Evolutionary conservation across 2,329 filamentous ascomycete species (phyloP), one percentile per base, ranked within the genome.

Genomic region (Fusarium tanahbumbuense): DNA sequence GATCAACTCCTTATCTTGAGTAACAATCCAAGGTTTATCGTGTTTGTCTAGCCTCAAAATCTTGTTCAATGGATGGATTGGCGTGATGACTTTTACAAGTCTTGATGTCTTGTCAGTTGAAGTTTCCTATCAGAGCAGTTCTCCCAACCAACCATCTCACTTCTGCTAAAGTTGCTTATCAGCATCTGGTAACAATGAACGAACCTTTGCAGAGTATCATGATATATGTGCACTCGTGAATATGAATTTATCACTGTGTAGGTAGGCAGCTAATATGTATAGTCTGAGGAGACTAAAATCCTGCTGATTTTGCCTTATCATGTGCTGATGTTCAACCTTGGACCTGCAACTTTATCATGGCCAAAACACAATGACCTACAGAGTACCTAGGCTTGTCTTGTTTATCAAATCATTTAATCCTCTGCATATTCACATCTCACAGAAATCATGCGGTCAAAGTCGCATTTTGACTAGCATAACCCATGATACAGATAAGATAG

Each of bases 371-470:
- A 41, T 28, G 34, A 22, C 13, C 23, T 28, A 28, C 27, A 11
- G 27, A 28, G 27, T 28, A 28, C 12, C 28, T 37, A 15, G 3
- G 25, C 20, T 53, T 41, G 34, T 53, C 34, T 34, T 50, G 15
- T 50, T 23, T 37, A 50, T 25, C 22, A 50, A 34, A 34, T 6
- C 22, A 37, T 20, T 47, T 18, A 37, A 50, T 23, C 11, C 13
- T 28, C 23, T 28, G 32, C 18, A 52, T 52, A 34, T 47, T n/a
- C 23, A 9, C 27, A 32, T 60, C 44, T 60, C 32, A n/a, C 60
- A 66, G 18, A 30, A 66, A 71, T 66, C 68, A 62, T 63, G 60
- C 68, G 64, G 65, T 62, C 25, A 59, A 58, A 66, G 68, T 71
- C 46, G 47, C 18, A 62, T 58, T 56, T 25, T 34, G 46, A 56